These are phyloP conservation scores for Tuber microsphaerosporum DNA, from an alignment of 495 filamentous ascomycete genomes.

Conservation along the genomic window DNA sequence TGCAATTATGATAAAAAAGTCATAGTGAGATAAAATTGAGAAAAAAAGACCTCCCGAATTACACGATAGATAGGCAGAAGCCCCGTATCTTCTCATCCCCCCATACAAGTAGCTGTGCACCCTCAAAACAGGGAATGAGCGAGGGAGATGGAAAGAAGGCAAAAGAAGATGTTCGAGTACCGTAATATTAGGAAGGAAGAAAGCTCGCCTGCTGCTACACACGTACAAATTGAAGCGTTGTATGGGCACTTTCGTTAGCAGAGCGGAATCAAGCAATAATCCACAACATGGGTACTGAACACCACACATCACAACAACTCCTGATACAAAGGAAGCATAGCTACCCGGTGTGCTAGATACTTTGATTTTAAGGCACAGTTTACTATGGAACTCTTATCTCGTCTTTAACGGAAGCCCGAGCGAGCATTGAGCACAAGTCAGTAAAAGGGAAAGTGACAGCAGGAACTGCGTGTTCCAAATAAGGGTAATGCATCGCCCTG, in stretches of 20 bases:
- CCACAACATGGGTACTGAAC: background rate
- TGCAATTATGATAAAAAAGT: constrained; percentile 11
- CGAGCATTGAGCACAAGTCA: constrained; percentile 2
- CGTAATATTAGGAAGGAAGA: background rate
- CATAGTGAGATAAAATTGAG: background rate
- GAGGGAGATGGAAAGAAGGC: background rate
- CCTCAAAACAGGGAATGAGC: constrained; percentile 8
- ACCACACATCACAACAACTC: background rate
- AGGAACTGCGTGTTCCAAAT: constrained; percentile 20
- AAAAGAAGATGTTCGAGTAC: background rate
- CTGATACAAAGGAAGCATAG: background rate
- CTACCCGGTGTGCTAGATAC: background rate
- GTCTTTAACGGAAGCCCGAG: background rate
- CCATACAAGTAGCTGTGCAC: background rate
- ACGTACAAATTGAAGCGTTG: background rate
- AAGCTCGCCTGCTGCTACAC: background rate
- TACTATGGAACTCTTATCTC: constrained; percentile 1
- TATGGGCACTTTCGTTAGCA: background rate
- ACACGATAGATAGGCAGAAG: constrained; percentile 2
- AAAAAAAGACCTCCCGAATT: background rate
- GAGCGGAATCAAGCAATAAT: background rate
- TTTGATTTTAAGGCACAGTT: background rate
- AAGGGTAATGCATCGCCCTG: constrained; percentile 19
- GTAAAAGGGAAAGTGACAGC: constrained; percentile 23
- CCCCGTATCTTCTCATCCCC: background rate